phyloP scores from a whole-genome alignment of 305 asterid genomes.

The Solanum hybrid region DNA sequence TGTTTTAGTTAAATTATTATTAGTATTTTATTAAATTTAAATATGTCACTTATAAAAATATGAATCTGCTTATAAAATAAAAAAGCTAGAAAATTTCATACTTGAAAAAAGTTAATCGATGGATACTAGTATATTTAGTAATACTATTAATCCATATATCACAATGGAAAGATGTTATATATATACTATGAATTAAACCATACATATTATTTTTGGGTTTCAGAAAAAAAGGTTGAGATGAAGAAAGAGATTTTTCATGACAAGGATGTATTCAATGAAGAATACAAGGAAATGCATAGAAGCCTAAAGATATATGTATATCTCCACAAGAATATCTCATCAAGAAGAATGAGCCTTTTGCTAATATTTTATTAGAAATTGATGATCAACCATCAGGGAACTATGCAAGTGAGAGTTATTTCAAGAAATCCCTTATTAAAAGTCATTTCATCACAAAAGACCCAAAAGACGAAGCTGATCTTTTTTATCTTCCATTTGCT shows the following conservation, averaged over 20 bases:
- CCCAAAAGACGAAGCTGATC: constrained; percentile 58
- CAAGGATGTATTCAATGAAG: constrained; percentile 29
- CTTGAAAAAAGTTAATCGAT: not conserved
- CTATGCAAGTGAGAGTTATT: constrained; percentile 88
- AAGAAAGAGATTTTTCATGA: constrained; percentile 37
- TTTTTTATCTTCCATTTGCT: constrained; percentile 79
- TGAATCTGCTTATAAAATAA: not conserved
- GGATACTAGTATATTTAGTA: not conserved
- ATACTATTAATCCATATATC: not conserved
- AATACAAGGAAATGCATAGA: constrained; percentile 59
- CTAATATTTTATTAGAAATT: constrained; percentile 43
- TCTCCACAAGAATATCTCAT: too few species aligned
- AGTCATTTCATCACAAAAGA: constrained; percentile 60
- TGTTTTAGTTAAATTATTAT: too few species aligned
- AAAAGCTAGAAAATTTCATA: too few species aligned
- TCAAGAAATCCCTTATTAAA: constrained; percentile 54
- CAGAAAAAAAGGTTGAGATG: constrained; percentile 13
- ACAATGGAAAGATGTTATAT: not conserved
- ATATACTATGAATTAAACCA: not conserved
- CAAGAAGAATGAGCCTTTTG: constrained; percentile 41
- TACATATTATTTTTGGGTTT: not conserved
- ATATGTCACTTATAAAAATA: too few species aligned
- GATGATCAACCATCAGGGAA: constrained; percentile 48
- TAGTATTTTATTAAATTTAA: too few species aligned
- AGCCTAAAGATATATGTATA: constrained; percentile 52